A percentile compares a stretch with the other conserved stretches of the same genome.
Conservation (phyloP, 75 land plant species). For the Pinus albicaulis region DNA sequence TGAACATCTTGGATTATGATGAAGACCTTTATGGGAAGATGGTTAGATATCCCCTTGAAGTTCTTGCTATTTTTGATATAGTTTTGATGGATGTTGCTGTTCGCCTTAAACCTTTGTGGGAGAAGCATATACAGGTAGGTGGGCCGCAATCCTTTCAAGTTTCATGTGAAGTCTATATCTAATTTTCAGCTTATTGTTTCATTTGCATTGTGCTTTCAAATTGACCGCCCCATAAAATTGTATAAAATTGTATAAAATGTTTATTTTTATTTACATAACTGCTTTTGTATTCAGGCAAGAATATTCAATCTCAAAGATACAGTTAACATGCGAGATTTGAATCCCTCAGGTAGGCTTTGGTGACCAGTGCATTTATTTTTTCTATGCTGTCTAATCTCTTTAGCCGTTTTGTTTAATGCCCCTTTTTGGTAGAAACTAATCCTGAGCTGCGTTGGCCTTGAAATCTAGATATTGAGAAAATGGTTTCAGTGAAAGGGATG, state of each 20-base stretch:
- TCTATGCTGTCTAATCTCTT: neutral
- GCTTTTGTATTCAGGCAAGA: conserved; percentile 44
- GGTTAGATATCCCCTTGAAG: conserved; percentile 91
- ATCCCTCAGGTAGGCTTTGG: conserved; percentile 74
- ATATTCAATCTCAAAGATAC: conserved; percentile 70
- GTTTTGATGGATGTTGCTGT: conserved; percentile 76
- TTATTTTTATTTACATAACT: neutral
- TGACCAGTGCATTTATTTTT: neutral
- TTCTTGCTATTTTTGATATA: conserved; percentile 86
- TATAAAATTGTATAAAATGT: neutral
- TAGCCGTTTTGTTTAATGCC: neutral
- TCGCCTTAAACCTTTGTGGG: conserved; percentile 53
- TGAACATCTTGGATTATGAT: conserved; percentile 78
- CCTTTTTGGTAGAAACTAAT: neutral
- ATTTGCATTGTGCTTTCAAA: no score
- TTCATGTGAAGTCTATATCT: neutral
- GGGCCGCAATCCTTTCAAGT: neutral
- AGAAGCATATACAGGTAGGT: conserved; percentile 69
- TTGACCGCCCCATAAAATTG: no score
- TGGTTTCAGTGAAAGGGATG: conserved; percentile 96
- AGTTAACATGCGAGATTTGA: conserved; percentile 78
- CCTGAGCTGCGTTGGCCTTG: neutral
- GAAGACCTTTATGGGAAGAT: conserved; percentile 82
- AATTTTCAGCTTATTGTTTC: neutral
- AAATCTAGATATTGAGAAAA: conserved; percentile 84